Evolutionary conservation across 495 filamentous ascomycete species (phyloP).

Genomic region (Neurospora sp.): DNA sequence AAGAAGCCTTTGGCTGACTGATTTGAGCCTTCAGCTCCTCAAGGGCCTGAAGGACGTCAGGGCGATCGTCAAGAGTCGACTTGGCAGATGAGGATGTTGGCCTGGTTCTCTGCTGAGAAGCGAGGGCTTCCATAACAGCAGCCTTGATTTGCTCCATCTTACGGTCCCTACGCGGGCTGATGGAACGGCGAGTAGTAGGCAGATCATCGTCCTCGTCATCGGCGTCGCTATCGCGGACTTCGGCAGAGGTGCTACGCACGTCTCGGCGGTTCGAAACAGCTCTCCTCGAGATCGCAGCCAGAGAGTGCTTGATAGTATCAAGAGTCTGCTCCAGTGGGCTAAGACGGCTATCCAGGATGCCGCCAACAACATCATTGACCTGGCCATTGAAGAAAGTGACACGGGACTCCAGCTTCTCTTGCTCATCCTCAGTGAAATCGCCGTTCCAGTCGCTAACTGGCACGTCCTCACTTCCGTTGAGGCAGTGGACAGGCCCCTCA

Average conservation of each 20-base stretch:
- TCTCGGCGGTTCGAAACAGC: slow-evolving; percentile 35
- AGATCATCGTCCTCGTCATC: slow-evolving; percentile 85
- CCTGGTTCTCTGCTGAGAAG: slow-evolving; percentile 40
- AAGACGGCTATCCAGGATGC: slow-evolving; percentile 64
- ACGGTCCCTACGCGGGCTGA: slow-evolving; percentile 58
- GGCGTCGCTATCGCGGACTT: slow-evolving; percentile 72
- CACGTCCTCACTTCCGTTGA: slow-evolving; percentile 53
- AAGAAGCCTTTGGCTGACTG: slow-evolving; percentile 28
- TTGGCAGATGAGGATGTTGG: slow-evolving; percentile 10
- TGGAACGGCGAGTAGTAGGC: slow-evolving; percentile 49
- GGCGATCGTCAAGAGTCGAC: slow-evolving; percentile 13
- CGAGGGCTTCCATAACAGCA: slow-evolving; percentile 70
- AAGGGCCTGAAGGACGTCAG: slow-evolving; percentile 24
- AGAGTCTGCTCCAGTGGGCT: slow-evolving; percentile 71
- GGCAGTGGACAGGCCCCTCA: slow-evolving; percentile 51
- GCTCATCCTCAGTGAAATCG: slow-evolving; percentile 70
- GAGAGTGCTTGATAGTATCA: slow-evolving; percentile 56
- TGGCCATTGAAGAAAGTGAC: slow-evolving; percentile 76
- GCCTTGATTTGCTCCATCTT: slow-evolving; percentile 74
- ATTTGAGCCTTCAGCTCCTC: slow-evolving; percentile 42
- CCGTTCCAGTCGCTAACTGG: slow-evolving; percentile 87
- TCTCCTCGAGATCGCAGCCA: slow-evolving; percentile 38
- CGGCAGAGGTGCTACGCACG: slow-evolving; percentile 49
- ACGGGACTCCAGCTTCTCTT: slow-evolving; percentile 64
- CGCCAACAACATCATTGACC: slow-evolving; percentile 73